These are phyloP conservation scores for Diplodia intermedia DNA, from an alignment of 2,329 filamentous ascomycete genomes.

Conservation along the genomic window DNA sequence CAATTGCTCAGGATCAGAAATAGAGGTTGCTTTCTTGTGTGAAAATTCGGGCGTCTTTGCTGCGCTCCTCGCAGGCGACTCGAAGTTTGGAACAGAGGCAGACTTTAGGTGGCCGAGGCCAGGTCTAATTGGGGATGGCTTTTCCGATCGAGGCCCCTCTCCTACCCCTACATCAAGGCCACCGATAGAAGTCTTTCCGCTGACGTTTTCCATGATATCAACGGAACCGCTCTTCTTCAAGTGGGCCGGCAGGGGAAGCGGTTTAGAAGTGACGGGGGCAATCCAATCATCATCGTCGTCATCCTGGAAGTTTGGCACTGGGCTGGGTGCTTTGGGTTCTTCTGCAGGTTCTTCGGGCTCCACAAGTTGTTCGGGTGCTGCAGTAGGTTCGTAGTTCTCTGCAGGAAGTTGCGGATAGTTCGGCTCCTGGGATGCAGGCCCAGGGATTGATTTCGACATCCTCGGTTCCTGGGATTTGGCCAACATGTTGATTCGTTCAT, in stretches of 20 bases:
- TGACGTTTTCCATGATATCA: constrained; percentile 66
- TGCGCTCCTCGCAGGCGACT: constrained; percentile 55
- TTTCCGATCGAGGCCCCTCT: background rate
- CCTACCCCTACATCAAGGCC: background rate
- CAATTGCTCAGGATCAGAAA: constrained; percentile 50
- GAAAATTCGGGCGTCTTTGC: constrained; percentile 43
- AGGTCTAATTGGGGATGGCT: constrained; percentile 41
- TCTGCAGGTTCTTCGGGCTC: constrained; percentile 34
- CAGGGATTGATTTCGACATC: constrained; percentile 50
- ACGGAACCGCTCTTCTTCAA: constrained; percentile 69
- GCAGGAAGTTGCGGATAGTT: constrained; percentile 51
- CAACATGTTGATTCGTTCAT: constrained; percentile 87
- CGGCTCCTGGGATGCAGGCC: constrained; percentile 43
- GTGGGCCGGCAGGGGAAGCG: constrained; percentile 57
- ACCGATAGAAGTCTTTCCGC: constrained; percentile 48
- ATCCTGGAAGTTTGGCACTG: constrained; percentile 31
- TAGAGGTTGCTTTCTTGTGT: constrained; percentile 64
- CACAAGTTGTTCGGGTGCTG: constrained; percentile 32
- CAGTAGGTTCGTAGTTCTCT: constrained; percentile 11
- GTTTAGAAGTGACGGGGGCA: constrained; percentile 57
- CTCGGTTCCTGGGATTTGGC: constrained; percentile 60
- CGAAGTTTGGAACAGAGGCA: constrained; percentile 65
- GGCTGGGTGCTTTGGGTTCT: constrained; percentile 29
- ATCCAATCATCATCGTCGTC: constrained; percentile 64
- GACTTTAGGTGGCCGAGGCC: constrained; percentile 66